A percentile compares a stretch with the other conserved stretches of the same genome.
These are phyloP conservation scores for Vigna mungo DNA, from an alignment of 306 rosid genomes.

Conservation along the genomic window DNA sequence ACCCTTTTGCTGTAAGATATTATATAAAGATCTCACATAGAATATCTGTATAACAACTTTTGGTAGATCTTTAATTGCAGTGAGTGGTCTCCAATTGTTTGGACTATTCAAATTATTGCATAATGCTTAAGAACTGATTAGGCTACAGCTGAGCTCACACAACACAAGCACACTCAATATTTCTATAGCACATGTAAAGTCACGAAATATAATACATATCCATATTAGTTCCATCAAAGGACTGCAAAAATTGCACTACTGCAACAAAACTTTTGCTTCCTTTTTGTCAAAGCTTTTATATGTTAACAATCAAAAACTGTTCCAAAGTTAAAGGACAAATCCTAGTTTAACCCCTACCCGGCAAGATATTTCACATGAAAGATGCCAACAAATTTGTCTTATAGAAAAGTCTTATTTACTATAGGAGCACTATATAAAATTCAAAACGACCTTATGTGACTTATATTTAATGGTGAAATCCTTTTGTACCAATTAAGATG, in stretches of 20 bases:
- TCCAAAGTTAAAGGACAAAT: conserved; percentile 15
- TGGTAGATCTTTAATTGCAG: no score
- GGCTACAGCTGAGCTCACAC: not conserved
- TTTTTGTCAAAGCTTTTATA: conserved; percentile 3
- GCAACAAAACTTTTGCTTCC: conserved; percentile 9
- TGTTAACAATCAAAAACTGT: conserved; percentile 5
- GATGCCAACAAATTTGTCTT: not conserved
- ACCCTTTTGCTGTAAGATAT: no score
- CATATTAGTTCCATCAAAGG: not conserved
- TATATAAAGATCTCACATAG: no score
- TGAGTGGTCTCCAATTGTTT: no score
- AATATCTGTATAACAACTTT: no score
- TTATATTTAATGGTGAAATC: conserved; percentile 36
- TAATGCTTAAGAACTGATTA: not conserved
- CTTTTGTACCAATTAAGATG: conserved; percentile 20
- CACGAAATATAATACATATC: not conserved
- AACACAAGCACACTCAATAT: not conserved
- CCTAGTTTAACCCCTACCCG: not conserved
- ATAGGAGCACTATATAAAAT: conserved; percentile 81
- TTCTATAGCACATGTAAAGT: not conserved
- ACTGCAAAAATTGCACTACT: conserved; percentile 3
- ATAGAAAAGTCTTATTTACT: conserved; percentile 55
- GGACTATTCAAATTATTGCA: no score
- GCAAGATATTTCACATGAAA: not conserved
- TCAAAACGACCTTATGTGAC: conserved; percentile 69